Evolutionary conservation across 805 yeast species (phyloP).

Genomic region (Metschnikowia reukaufii): DNA sequence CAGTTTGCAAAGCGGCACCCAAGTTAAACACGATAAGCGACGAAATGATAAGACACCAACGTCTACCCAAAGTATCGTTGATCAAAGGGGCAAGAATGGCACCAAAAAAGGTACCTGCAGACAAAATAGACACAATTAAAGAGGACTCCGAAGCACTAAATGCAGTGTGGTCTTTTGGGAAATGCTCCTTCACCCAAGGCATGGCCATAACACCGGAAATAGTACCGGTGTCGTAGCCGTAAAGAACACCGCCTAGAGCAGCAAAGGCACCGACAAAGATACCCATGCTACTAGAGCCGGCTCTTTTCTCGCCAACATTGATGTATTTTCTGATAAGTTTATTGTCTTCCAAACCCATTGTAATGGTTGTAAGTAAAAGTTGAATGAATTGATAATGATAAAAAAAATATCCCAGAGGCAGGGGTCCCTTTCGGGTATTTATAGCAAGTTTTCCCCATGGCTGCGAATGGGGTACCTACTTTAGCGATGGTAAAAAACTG

Average conservation of each 20-base stretch:
- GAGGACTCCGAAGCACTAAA: constrained; percentile 26
- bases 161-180: constrained; percentile 21
- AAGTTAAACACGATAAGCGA: constrained; percentile 35
- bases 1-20: constrained; percentile 41
- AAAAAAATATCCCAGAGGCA: not conserved
- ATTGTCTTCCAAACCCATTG: constrained; percentile 42
- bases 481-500: not conserved
- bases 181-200: constrained; percentile 34
- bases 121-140: constrained; percentile 32
- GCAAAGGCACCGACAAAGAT: constrained; percentile 42
- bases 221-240: constrained; percentile 45
- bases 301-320: constrained; percentile 47
- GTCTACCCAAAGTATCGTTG: constrained; percentile 41
- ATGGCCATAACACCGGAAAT: constrained; percentile 44
- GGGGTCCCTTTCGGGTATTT: constrained; percentile 2
- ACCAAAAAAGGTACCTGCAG: constrained; percentile 46
- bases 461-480: not conserved
- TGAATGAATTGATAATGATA: not conserved
- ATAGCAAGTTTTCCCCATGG: not conserved
- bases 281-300: constrained; percentile 45
- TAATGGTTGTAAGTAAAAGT: constrained; percentile 1
- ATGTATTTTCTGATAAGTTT: constrained; percentile 32
- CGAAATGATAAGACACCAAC: constrained; percentile 36
- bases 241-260: constrained; percentile 43
- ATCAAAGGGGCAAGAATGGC: constrained; percentile 37